Percentiles rank a stretch among this genome's conserved stretches.
These are phyloP conservation scores for Camellia granthamiana DNA, from an alignment of 148 eudicot species.

Conservation along the genomic window DNA sequence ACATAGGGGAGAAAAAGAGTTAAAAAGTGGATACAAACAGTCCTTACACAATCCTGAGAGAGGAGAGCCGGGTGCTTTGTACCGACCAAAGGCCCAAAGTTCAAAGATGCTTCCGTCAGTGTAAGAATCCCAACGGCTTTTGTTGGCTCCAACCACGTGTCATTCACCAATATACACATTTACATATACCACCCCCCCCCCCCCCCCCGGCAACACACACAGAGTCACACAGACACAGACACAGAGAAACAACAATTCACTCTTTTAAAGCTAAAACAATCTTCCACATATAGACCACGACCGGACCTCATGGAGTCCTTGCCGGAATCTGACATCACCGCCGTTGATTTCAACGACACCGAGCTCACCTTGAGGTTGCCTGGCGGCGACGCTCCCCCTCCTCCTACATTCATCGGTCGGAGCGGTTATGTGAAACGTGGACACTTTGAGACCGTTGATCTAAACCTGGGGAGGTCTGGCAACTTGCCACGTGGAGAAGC, in stretches of 20 bases:
- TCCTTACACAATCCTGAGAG: not conserved
- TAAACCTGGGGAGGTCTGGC: not conserved
- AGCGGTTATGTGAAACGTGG: not conserved
- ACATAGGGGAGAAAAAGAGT: no score
- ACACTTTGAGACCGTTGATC: not conserved
- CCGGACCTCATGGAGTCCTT: not conserved
- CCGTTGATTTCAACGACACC: not conserved
- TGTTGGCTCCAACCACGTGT: not conserved
- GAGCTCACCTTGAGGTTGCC: slow-evolving; percentile 2
- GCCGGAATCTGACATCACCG: not conserved
- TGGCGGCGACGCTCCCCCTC: not conserved
- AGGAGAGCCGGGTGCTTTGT: not conserved
- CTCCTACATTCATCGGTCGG: not conserved
- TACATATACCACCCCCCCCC: not conserved
- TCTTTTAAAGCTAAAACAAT: no score
- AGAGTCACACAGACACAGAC: not conserved
- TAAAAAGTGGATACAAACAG: not conserved
- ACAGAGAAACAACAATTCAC: not conserved
- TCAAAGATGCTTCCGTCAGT: not conserved
- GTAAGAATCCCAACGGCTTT: not conserved
- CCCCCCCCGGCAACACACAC: no score
- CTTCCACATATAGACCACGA: not conserved
- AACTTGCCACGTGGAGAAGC: not conserved
- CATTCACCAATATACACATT: not conserved
- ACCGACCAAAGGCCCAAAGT: slow-evolving; percentile 1